Conservation (phyloP, 2,329 filamentous ascomycete species). For the Colletotrichum kahawae region DNA sequence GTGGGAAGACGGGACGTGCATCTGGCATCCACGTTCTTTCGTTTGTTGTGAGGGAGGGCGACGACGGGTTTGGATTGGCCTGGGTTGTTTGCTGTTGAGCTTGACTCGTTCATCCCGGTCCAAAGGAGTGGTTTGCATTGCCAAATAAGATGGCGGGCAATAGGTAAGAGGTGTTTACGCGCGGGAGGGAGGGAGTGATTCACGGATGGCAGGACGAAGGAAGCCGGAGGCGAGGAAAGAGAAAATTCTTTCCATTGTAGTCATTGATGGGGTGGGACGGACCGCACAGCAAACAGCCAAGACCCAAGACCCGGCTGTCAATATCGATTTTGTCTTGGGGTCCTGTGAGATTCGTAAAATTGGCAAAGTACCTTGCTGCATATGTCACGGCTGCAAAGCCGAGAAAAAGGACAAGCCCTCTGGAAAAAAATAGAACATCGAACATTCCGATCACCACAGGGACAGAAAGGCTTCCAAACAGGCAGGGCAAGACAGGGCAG, state of each 20-base stretch:
- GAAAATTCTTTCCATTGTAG: not conserved
- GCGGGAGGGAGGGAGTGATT: not conserved
- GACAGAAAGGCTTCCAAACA: conserved; percentile 5
- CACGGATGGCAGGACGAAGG: not conserved
- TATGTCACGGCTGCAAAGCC: conserved; percentile 14
- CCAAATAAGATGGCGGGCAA: not conserved
- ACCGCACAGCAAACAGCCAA: not conserved
- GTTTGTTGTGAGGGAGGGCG: conserved; percentile 14
- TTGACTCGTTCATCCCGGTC: conserved; percentile 11
- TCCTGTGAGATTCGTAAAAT: not conserved
- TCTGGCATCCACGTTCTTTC: not conserved
- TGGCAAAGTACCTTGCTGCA: not conserved
- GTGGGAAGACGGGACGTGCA: not conserved
- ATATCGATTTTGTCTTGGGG: not conserved
- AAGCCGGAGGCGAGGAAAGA: not conserved
- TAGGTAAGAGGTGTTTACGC: not conserved
- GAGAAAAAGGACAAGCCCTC: not conserved
- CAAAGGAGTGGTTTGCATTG: not conserved
- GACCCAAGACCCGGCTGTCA: not conserved
- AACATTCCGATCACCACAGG: conserved; percentile 21
- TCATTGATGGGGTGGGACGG: not conserved
- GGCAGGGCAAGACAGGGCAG: not conserved
- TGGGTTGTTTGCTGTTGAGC: not conserved
- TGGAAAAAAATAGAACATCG: conserved; percentile 4
- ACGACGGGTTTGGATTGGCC: conserved; percentile 1